phyloP scores from a whole-genome alignment of 257 asterid species.

The Avicennia marina region DNA sequence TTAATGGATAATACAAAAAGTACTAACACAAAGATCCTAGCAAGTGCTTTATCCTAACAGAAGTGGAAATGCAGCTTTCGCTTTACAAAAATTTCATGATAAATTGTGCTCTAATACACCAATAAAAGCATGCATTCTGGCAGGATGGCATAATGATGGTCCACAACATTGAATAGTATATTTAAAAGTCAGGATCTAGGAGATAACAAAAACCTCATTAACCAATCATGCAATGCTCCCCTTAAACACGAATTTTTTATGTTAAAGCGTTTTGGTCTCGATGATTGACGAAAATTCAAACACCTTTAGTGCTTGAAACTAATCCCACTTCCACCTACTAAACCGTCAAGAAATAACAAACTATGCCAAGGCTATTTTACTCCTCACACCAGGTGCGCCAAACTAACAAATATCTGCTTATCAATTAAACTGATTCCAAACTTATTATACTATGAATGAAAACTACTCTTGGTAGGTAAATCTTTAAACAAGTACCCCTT shows the following conservation, averaged over 20 bases:
- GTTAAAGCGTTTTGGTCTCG: neutral
- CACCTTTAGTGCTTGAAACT: conserved; percentile 1
- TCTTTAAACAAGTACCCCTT: neutral
- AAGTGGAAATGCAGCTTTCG: neutral
- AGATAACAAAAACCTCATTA: neutral
- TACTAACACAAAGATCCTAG: neutral
- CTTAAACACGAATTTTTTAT: neutral
- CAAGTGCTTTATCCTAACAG: neutral
- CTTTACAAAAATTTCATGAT: neutral
- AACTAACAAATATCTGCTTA: neutral
- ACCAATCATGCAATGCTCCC: neutral
- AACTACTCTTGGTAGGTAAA: neutral
- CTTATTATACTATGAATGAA: neutral
- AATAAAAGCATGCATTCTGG: neutral
- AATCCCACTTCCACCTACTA: neutral
- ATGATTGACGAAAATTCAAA: neutral
- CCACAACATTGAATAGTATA: neutral
- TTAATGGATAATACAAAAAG: neutral
- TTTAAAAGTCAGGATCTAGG: neutral
- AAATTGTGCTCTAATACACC: neutral
- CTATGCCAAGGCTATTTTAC: neutral
- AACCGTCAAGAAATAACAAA: neutral
- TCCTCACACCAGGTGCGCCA: neutral
- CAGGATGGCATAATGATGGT: no score
- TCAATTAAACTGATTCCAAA: neutral